Evolutionary conservation across 495 filamentous ascomycete genomes (phyloP).

Genomic region (Hypoxylon intermedium): DNA sequence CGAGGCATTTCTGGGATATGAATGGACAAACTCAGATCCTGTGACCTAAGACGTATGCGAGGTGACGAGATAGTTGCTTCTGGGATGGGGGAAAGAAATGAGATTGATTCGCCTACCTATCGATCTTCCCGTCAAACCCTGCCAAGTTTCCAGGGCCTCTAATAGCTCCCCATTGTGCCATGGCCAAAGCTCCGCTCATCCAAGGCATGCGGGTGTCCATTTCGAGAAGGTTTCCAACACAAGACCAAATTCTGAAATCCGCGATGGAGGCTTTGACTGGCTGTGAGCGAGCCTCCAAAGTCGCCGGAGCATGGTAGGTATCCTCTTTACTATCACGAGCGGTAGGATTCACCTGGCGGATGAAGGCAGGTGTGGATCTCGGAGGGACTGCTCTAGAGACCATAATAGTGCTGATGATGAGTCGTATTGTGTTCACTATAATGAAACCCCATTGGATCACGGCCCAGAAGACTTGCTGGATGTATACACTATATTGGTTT

Average conservation of each 20-base stretch:
- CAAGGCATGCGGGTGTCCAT: slow-evolving; percentile 84
- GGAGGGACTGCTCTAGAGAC: slow-evolving; percentile 61
- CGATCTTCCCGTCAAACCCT: slow-evolving; percentile 75
- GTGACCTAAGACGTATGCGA: slow-evolving; percentile 51
- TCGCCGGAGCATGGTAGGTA: slow-evolving; percentile 12
- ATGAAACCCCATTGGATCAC: slow-evolving; percentile 73
- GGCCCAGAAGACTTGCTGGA: slow-evolving; percentile 67
- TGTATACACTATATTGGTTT: slow-evolving; percentile 48
- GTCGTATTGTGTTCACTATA: slow-evolving; percentile 67
- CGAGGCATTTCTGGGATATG: slow-evolving; percentile 38
- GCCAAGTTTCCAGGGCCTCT: slow-evolving; percentile 76
- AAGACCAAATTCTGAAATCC: slow-evolving; percentile 74
- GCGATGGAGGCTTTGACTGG: slow-evolving; percentile 71
- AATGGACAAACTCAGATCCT: slow-evolving; percentile 48
- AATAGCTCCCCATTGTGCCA: slow-evolving; percentile 74
- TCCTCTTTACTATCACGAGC: slow-evolving; percentile 21
- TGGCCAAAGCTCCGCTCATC: slow-evolving; percentile 72
- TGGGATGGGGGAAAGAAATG: slow-evolving; percentile 23
- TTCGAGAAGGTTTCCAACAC: slow-evolving; percentile 71
- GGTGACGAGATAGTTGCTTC: slow-evolving; percentile 41
- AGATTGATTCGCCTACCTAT: slow-evolving; percentile 75
- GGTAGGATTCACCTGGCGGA: slow-evolving; percentile 13
- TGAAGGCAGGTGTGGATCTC: slow-evolving; percentile 19
- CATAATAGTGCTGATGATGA: slow-evolving; percentile 59
- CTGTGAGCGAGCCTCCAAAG: slow-evolving; percentile 17